These are phyloP conservation scores for Camillea tinctor DNA, from an alignment of 2,329 filamentous ascomycete genomes.

Conservation along the genomic window DNA sequence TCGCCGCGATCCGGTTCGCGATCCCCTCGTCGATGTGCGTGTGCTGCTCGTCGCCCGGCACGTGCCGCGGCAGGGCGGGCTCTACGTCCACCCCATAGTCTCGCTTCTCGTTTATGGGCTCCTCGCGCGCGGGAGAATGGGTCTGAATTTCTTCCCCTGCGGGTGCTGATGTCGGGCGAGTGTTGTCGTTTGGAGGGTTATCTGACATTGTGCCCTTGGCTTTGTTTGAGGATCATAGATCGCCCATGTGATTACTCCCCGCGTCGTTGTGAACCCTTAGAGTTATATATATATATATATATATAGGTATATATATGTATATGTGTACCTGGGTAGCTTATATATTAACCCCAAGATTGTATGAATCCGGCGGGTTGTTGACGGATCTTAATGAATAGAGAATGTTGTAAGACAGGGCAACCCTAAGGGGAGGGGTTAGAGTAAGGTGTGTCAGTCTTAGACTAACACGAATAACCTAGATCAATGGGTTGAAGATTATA, in stretches of 20 bases:
- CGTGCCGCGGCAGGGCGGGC: not conserved
- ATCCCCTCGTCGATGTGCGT: conserved; percentile 26
- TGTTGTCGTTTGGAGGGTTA: conserved; percentile 5
- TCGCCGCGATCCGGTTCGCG: conserved; percentile 28
- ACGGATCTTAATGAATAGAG: too few relatives aligned
- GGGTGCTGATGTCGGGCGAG: conserved; percentile 3
- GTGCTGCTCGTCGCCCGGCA: conserved; percentile 5
- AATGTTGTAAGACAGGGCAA: too few relatives aligned
- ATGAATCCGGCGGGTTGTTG: too few relatives aligned
- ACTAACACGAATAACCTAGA: too few relatives aligned
- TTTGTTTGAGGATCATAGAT: not conserved
- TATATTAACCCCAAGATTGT: too few relatives aligned
- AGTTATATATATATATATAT: too few relatives aligned
- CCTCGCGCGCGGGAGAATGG: conserved; percentile 12
- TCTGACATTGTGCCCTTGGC: conserved; percentile 11
- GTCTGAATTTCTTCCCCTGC: conserved; percentile 13
- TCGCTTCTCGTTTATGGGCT: conserved; percentile 13
- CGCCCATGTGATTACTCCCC: not conserved
- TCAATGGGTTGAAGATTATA: too few relatives aligned
- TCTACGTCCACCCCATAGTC: conserved; percentile 21
- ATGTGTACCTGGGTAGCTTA: too few relatives aligned
- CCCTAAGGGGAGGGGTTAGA: too few relatives aligned
- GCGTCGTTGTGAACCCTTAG: not conserved
- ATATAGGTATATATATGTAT: too few relatives aligned
- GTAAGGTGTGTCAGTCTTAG: too few relatives aligned